Conservation (phyloP, 257 asterid species). For the Cinchona pubescens region DNA sequence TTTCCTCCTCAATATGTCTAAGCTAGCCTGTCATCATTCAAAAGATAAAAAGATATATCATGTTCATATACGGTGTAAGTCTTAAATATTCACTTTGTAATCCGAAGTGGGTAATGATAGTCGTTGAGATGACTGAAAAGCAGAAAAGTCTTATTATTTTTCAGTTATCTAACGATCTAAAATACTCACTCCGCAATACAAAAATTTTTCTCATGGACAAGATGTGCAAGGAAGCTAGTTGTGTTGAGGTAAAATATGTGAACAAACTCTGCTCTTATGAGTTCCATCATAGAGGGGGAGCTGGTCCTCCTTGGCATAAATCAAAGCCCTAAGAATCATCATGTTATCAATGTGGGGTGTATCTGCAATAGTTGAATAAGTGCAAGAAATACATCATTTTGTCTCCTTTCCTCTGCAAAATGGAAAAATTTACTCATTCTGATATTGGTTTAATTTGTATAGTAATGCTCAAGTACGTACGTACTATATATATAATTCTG, state of each 20-base stretch:
- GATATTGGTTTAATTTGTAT: not conserved
- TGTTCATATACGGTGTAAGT: too few relatives aligned
- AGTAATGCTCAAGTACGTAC: not conserved
- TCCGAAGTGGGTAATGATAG: too few relatives aligned
- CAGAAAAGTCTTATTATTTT: too few relatives aligned
- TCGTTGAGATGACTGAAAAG: too few relatives aligned
- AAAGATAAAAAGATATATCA: not conserved
- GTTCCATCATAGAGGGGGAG: conserved; percentile 34
- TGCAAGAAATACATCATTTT: conserved; percentile 20
- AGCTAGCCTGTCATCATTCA: conserved; percentile 43
- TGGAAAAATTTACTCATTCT: not conserved
- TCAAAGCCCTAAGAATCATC: conserved; percentile 27
- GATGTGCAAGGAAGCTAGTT: not conserved
- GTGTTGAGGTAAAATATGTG: not conserved
- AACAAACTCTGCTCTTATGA: conserved; percentile 27
- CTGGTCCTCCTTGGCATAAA: conserved; percentile 32
- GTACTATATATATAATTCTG: too few relatives aligned
- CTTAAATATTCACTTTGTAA: too few relatives aligned
- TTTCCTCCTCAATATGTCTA: conserved; percentile 60
- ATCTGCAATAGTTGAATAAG: conserved; percentile 23
- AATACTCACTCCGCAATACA: too few relatives aligned
- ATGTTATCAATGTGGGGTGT: conserved; percentile 30
- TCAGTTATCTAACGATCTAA: too few relatives aligned
- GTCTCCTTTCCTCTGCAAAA: conserved; percentile 31
- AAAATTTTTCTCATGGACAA: too few relatives aligned